A percentile compares a stretch with the other conserved stretches of the same genome.
Evolutionary conservation across 129 eudicot species (phyloP).

Genomic region (Artemisia argyi): DNA sequence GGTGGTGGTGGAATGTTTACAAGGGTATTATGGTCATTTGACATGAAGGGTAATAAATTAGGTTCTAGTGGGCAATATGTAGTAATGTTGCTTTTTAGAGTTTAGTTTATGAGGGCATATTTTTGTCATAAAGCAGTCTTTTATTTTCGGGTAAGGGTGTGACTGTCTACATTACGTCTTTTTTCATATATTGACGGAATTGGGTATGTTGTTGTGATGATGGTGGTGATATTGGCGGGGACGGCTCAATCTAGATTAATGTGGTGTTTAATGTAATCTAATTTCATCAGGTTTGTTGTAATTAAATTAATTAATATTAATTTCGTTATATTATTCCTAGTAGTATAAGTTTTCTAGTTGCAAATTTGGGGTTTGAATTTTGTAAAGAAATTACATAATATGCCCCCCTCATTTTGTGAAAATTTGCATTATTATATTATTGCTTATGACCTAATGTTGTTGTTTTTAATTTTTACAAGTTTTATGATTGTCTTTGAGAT

Average conservation of each 20-base stretch:
- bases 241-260: slow-evolving; percentile 45
- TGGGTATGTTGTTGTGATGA: slow-evolving; percentile 2
- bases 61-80: not conserved
- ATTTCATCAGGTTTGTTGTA: slow-evolving; percentile 16
- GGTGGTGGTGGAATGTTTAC: slow-evolving; percentile 14
- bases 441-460: too few relatives aligned
- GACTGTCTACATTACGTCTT: too few relatives aligned
- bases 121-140: too few relatives aligned
- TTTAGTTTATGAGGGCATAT: not conserved
- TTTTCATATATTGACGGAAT: not conserved
- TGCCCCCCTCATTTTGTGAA: too few relatives aligned
- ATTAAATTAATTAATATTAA: not conserved
- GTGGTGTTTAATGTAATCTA: slow-evolving; percentile 21
- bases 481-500: too few relatives aligned
- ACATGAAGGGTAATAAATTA: not conserved
- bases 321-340: not conserved
- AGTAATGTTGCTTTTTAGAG: not conserved
- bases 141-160: not conserved
- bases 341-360: not conserved
- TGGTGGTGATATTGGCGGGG: slow-evolving; percentile 42
- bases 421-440: too few relatives aligned
- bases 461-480: too few relatives aligned
- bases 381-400: not conserved
- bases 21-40: slow-evolving; percentile 28
- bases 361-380: slow-evolving; percentile 18